Evolutionary conservation across 495 filamentous ascomycete species (phyloP), one percentile per base, ranked within the genome.

Genomic region (Lasiosphaeria miniovina): DNA sequence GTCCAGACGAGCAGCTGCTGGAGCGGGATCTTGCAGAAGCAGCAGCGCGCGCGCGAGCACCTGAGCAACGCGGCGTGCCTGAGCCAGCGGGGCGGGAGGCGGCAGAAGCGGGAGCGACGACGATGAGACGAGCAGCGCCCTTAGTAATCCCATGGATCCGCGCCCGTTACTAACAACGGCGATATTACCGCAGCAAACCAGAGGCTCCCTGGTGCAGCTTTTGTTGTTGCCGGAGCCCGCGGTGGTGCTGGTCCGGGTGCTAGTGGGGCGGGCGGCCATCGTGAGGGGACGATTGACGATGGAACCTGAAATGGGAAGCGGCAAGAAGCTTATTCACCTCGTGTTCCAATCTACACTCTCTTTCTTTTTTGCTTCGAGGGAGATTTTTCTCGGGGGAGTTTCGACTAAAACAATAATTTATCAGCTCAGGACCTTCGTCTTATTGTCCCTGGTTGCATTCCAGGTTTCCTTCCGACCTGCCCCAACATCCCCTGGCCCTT

Each of bases 111-210:
- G 24, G 24, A 24, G 24, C 24, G 24, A 24, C 24, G 24, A 24
- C 24, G 24, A 24, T 24, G 24, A 24, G 24, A 24, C 24, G 24
- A 24, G 15, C 55, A 64, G 54, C 45, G 65, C 55, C 60, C 68
- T 74, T 69, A 74, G 63, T 74, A 71, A 74, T 71, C 71, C 61
- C 14, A 63, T 43, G 50, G 67, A 58, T 55, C 60, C 43, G 43
- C 24, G 24, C 24, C 24, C 24, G 24, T 24, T 24, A 24, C 43
- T n/a, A 9, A n/a, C 43, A 46, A 46, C 5, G 15, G 12, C 12
- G 12, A n/a, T 9, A n/a, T 46, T 46, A n/a, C 43, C 4, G 11
- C 4, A 4, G 6, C 12, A n/a, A 46, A 14, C 43, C 4, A 46
- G 12, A n/a, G 43, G 11, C 11, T 11, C 8, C 12, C 12, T 41